Base-by-base conservation (phyloP, 129 eudicot species). In the Artemisia annua region DNA sequence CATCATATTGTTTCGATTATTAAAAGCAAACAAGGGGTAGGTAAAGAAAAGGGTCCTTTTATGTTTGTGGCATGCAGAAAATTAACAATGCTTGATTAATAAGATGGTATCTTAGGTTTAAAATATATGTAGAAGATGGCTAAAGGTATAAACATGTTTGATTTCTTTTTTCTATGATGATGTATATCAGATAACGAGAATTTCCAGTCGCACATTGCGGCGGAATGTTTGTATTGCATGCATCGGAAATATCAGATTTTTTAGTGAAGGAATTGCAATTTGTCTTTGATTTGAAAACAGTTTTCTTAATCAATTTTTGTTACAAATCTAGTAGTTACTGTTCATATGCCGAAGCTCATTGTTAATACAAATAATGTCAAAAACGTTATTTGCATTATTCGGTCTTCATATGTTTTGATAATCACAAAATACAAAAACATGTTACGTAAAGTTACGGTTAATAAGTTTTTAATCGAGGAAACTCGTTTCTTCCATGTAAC, bases 31-130 rank as follows among this genome's bases (percentile, higher is more conserved):
- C 1, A 70, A 30, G 53, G 14, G 57, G 57, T 32, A 32, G 43
- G 12, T 28, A 68, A 24, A 48, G 62, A 20, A 63, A 63, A 35
- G 51, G n/a, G 52, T 63, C 70, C 49, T 15, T 56, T 55, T 24
- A 12, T 32, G 51, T 44, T 44, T 20, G 26, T 43, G 35, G 70
- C 9, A 52, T 17, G 69, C 35, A 63, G 39, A n/a, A 63, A 53
- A 62, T 19, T 62, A 62, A 62, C 20, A 62, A 50, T 7, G 52
- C 51, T 73, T 48, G 58, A 50, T 49, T 49, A 73, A 73, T 73
- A 48, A 26, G 51, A 15, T 60, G 57, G 64, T 44, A 59, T 32
- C 43, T 5, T 5, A 26, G 26, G 44, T 18, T 59, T 44, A 17
- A 48, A 44, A 17, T n/a, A 16, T 35, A 57, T 56, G 57, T 20